phyloP scores from a whole-genome alignment of 768 basidiomycete species.

The Russula sp. region DNA sequence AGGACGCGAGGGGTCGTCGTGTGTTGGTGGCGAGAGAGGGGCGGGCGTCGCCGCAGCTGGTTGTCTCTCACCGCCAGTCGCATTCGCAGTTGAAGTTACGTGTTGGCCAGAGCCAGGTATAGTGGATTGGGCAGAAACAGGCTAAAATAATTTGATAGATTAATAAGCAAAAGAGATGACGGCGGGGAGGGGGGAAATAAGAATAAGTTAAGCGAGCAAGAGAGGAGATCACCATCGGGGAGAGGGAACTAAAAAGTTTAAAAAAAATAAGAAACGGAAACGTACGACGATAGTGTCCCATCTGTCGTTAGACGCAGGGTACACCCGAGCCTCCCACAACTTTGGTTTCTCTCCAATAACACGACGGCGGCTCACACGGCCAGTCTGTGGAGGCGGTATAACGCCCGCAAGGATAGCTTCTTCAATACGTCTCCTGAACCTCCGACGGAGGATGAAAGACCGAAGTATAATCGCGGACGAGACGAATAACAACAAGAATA shows the following conservation, averaged over 20 bases:
- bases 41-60: neutral
- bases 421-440: slow-evolving; percentile 52
- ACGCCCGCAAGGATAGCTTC: slow-evolving; percentile 53
- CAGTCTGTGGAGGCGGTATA: slow-evolving; percentile 40
- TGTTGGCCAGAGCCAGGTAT: neutral
- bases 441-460: slow-evolving; percentile 57
- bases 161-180: neutral
- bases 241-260: too few relatives aligned
- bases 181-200: neutral
- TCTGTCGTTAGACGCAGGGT: slow-evolving; percentile 31
- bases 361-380: slow-evolving; percentile 38
- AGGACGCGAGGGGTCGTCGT: neutral
- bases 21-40: neutral
- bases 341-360: slow-evolving; percentile 50
- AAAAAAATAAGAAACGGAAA: neutral
- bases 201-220: neutral
- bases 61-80: neutral
- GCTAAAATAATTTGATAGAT: slow-evolving; percentile 13
- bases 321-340: slow-evolving; percentile 48
- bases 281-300: slow-evolving; percentile 54
- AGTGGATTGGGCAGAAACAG: slow-evolving; percentile 22
- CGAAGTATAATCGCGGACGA: slow-evolving; percentile 63
- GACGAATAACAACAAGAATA: slow-evolving; percentile 62
- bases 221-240: neutral
- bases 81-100: neutral